Conservation (phyloP, 2,329 filamentous ascomycete genomes). For the Scedosporium aurantiacum region DNA sequence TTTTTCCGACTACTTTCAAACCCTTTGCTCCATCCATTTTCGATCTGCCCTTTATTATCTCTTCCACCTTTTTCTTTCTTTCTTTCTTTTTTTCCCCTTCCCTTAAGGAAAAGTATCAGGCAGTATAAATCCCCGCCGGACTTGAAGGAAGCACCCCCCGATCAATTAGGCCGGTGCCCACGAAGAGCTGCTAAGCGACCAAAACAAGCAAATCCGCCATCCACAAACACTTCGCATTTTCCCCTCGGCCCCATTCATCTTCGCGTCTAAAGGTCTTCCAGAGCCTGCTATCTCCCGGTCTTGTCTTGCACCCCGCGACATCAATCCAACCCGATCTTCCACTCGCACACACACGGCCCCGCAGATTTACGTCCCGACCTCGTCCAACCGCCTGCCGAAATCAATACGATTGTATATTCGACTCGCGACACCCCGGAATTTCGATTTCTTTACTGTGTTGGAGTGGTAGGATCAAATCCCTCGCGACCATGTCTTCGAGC, state of each 20-base stretch:
- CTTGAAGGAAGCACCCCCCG: neutral
- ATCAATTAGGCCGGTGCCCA: neutral
- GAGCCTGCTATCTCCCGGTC: neutral
- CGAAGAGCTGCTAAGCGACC: neutral
- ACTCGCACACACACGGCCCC: neutral
- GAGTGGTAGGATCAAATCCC: neutral
- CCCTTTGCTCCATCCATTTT: neutral
- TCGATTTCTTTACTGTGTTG: neutral
- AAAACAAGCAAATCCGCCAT: neutral
- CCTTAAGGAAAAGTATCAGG: neutral
- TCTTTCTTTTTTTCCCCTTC: neutral
- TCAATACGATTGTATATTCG: neutral
- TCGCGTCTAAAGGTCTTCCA: neutral
- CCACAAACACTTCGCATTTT: neutral
- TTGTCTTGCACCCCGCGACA: neutral
- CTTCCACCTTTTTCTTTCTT: neutral
- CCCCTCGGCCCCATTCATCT: neutral
- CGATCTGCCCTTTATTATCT: neutral
- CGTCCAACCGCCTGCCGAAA: neutral
- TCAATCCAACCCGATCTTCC: neutral
- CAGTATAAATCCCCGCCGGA: neutral
- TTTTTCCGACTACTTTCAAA: neutral
- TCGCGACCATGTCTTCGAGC: conserved; percentile 68
- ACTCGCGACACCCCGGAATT: neutral
- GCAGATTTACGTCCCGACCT: neutral